Base-by-base conservation (phyloP, 306 rosid species). In the Prunus fruticosa region DNA sequence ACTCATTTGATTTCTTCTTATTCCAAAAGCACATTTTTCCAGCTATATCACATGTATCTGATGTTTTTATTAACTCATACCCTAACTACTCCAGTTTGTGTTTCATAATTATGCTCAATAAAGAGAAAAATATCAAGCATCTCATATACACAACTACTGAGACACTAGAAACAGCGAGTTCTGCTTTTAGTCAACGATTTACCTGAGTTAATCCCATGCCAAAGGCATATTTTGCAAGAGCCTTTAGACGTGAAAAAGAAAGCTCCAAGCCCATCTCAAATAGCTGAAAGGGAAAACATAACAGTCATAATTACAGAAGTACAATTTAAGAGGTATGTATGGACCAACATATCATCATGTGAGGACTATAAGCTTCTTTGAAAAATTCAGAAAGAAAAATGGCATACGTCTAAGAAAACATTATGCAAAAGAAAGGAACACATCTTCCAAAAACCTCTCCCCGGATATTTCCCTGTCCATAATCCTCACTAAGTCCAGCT, bases 211-310 rank as follows among this genome's bases (percentile, higher is more conserved):
- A 86, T 75, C 99, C 99, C 97, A 95, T 83, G 79, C 92, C 99
- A 34, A 95, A 95, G 69, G 99, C 97, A 88, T 80, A 95, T 85
- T 88, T 92, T 63, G 99, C 99, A 74, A 95, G 99, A 74, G 99
- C 99, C 86, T 95, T 95, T 69, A 95, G 85, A 76, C 99, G 99
- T 64, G 97, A 97, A 75, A 95, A 85, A 66, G 99, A 95, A 80
- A 95, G 99, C 89, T 95, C 99, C 76, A 95, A 87, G 78, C 99
- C 99, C 99, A 95, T 95, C 92, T 95, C 99, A 78, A 95, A 95
- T 72, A 95, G 89, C 99, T 95, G 88, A 71, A 88, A 89, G 67
- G 52, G 77, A 74, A 83, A 58, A 63, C 57, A 38, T 57, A 80
- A 71, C 65, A 70, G 49, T 34, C 79, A 69, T 73, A 82, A 74